A percentile compares a stretch with the other conserved stretches of the same genome.
These are phyloP conservation scores for Lachnellula subtilissima DNA, from an alignment of 2,329 filamentous ascomycete genomes.

Conservation along the genomic window DNA sequence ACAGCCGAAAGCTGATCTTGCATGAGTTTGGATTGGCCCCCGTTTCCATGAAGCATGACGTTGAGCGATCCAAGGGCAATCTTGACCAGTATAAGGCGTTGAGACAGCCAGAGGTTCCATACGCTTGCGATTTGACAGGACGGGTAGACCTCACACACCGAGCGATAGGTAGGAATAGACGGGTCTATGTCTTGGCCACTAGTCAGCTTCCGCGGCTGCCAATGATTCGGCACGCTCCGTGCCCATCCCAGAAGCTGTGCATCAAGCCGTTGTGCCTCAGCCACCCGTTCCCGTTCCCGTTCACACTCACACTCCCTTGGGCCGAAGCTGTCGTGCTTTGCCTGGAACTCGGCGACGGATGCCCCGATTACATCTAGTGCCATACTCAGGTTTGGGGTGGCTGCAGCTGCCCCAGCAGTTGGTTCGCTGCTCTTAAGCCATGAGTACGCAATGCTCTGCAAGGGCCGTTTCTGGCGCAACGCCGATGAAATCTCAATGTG, in stretches of 20 bases:
- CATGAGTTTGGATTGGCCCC: neutral
- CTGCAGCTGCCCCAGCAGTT: neutral
- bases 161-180: neutral
- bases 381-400: neutral
- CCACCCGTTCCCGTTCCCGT: neutral
- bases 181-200: neutral
- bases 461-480: neutral
- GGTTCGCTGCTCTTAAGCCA: neutral
- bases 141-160: neutral
- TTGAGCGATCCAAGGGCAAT: neutral
- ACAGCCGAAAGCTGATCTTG: neutral
- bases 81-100: neutral
- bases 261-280: neutral
- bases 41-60: neutral
- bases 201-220: neutral
- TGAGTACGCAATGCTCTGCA: neutral
- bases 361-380: neutral
- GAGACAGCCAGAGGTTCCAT: neutral
- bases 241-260: neutral
- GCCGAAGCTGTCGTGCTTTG: neutral
- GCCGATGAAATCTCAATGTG: neutral
- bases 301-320: neutral
- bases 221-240: neutral
- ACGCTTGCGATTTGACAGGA: neutral
- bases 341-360: neutral